A percentile compares a stretch with the other conserved stretches of the same genome.
These are phyloP conservation scores for Nothophoma quercina DNA, from an alignment of 2,329 filamentous ascomycete genomes.

Conservation along the genomic window DNA sequence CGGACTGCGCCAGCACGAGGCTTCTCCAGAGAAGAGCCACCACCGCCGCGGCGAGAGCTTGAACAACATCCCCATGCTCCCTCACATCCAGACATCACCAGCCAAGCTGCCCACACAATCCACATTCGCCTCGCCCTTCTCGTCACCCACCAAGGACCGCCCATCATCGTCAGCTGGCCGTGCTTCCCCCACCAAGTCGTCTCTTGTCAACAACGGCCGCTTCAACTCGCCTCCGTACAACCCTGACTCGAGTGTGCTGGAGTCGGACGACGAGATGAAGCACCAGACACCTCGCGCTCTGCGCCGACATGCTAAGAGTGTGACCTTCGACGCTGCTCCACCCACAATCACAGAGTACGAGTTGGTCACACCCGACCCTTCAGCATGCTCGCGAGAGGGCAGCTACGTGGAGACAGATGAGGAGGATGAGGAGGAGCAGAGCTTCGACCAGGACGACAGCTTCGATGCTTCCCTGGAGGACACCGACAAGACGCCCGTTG, in stretches of 20 bases:
- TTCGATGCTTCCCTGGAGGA: conserved; percentile 96
- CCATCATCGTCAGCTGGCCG: conserved; percentile 52
- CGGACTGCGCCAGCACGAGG: conserved; percentile 49
- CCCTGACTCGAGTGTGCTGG: conserved; percentile 45
- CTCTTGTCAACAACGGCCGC: conserved; percentile 71
- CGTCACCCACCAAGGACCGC: conserved; percentile 35
- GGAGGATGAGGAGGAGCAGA: conserved; percentile 75
- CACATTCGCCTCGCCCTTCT: conserved; percentile 31
- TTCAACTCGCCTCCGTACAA: conserved; percentile 58
- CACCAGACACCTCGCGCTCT: conserved; percentile 70
- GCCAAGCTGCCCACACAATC: conserved; percentile 68
- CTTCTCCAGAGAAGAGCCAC: conserved; percentile 41
- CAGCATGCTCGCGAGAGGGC: conserved; percentile 86
- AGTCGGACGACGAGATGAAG: conserved; percentile 62
- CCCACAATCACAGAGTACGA: conserved; percentile 98
- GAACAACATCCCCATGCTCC: conserved; percentile 65
- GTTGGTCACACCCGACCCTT: conserved; percentile 96
- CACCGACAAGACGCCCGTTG: conserved; percentile 95
- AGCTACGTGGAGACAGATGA: conserved; percentile 80
- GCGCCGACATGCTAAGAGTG: conserved; percentile 91
- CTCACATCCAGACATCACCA: conserved; percentile 61
- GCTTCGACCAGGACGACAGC: conserved; percentile 76
- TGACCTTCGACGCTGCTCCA: conserved; percentile 93
- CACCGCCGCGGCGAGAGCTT: conserved; percentile 64
- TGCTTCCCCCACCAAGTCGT: conserved; percentile 86